phyloP scores from a whole-genome alignment of 768 basidiomycete species.

The Collybia sordida region DNA sequence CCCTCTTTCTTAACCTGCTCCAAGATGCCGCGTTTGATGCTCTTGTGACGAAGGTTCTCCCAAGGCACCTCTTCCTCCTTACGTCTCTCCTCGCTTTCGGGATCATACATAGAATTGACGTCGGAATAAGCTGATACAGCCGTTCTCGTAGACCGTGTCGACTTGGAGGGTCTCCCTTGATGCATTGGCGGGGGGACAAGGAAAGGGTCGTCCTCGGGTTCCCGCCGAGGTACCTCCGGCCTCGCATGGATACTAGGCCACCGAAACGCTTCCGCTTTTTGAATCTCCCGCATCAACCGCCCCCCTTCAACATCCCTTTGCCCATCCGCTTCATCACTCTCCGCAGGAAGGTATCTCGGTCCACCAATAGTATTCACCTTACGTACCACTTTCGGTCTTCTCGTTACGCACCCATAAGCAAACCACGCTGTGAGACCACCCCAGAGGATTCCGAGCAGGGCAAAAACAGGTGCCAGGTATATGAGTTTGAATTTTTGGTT shows the following conservation, averaged over 20 bases:
- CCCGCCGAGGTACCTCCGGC: not conserved
- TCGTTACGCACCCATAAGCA: slow-evolving; percentile 31
- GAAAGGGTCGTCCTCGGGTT: slow-evolving; percentile 24
- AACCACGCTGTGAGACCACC: slow-evolving; percentile 32
- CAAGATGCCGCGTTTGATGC: slow-evolving; percentile 51
- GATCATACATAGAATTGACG: slow-evolving; percentile 20
- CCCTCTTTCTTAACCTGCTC: slow-evolving; percentile 38
- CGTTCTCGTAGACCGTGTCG: slow-evolving; percentile 11
- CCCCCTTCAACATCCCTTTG: slow-evolving; percentile 14
- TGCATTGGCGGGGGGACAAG: slow-evolving; percentile 16
- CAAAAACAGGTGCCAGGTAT: slow-evolving; percentile 31
- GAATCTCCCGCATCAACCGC: slow-evolving; percentile 3
- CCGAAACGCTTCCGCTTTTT: slow-evolving; percentile 9
- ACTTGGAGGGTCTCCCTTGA: slow-evolving; percentile 6
- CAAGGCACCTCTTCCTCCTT: slow-evolving; percentile 30
- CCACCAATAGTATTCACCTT: slow-evolving; percentile 14
- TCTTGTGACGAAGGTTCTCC: slow-evolving; percentile 47
- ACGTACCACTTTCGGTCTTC: slow-evolving; percentile 13
- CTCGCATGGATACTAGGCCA: slow-evolving; percentile 15
- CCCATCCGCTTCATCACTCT: not conserved
- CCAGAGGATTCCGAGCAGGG: slow-evolving; percentile 27
- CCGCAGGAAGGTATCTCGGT: slow-evolving; percentile 23
- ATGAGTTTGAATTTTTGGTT: slow-evolving; percentile 9
- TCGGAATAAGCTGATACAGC: slow-evolving; percentile 17
- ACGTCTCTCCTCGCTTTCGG: slow-evolving; percentile 11